Evolutionary conservation across 2,329 filamentous ascomycete species (phyloP).

Genomic region (Bipolaris sorokiniana): DNA sequence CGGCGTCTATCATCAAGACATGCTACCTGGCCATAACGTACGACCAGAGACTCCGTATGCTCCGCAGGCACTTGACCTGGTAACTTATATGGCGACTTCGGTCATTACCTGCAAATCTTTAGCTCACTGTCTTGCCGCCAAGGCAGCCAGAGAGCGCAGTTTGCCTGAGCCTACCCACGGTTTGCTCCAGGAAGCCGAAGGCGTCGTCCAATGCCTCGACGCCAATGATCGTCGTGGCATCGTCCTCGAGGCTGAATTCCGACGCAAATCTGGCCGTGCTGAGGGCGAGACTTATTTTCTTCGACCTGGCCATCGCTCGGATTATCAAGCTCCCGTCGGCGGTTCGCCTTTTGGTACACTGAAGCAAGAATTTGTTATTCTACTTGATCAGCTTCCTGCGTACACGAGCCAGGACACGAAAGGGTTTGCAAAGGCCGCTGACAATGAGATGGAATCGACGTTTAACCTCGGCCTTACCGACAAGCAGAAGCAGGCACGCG

Average conservation of each 20-base stretch:
- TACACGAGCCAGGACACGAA: constrained; percentile 25
- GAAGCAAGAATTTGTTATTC: constrained; percentile 58
- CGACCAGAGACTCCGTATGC: constrained; percentile 50
- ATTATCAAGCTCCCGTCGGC: constrained; percentile 23
- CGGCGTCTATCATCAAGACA: constrained; percentile 81
- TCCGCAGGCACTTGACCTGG: constrained; percentile 66
- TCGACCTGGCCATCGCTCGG: constrained; percentile 21
- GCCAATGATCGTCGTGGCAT: constrained; percentile 63
- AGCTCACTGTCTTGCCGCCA: constrained; percentile 73
- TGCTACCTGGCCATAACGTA: constrained; percentile 60
- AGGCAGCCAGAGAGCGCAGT: constrained; percentile 77
- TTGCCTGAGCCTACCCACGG: constrained; percentile 79
- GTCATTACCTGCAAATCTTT: constrained; percentile 77
- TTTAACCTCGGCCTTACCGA: constrained; percentile 89
- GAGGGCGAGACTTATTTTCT: constrained; percentile 73
- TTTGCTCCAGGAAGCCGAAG: constrained; percentile 76
- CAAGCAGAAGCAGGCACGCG: constrained; percentile 83
- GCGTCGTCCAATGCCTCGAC: constrained; percentile 72
- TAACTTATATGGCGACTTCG: constrained; percentile 87
- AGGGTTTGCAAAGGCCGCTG: constrained; percentile 33
- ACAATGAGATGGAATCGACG: constrained; percentile 62
- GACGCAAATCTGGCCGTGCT: constrained; percentile 79
- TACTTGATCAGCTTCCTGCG: constrained; percentile 76
- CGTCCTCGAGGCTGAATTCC: constrained; percentile 84
- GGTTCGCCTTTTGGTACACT: constrained; percentile 40